Conservation (phyloP, 2,329 filamentous ascomycete species). For the Pseudopyricularia javanii region DNA sequence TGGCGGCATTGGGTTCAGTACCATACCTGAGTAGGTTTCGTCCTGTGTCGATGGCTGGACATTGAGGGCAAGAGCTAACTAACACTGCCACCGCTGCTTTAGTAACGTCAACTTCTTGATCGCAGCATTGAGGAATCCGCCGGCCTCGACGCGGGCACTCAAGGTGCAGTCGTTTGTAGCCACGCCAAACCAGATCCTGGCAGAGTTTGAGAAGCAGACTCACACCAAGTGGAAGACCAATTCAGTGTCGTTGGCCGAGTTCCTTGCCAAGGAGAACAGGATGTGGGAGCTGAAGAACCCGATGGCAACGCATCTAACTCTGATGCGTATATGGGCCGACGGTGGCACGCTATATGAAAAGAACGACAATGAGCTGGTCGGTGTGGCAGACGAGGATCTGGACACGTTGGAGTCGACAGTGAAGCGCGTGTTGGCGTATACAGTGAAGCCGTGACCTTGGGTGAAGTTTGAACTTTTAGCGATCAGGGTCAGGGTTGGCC, state of each 20-base stretch:
- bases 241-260: slow-evolving; percentile 36
- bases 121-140: slow-evolving; percentile 45
- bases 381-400: slow-evolving; percentile 29
- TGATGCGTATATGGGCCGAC: slow-evolving; percentile 60
- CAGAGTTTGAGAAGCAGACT: slow-evolving; percentile 58
- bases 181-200: slow-evolving; percentile 47
- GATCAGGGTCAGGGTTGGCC: not conserved
- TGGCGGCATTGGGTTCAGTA: slow-evolving; percentile 53
- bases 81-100: not conserved
- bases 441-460: not conserved
- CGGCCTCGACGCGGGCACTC: slow-evolving; percentile 39
- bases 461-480: not conserved
- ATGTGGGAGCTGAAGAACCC: slow-evolving; percentile 42
- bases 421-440: not conserved
- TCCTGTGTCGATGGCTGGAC: no score
- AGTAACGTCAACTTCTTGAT: slow-evolving; percentile 53
- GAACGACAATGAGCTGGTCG: slow-evolving; percentile 52
- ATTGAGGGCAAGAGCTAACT: not conserved
- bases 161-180: slow-evolving; percentile 62
- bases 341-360: slow-evolving; percentile 60
- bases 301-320: slow-evolving; percentile 40
- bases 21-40: slow-evolving; percentile 53
- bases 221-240: slow-evolving; percentile 37
- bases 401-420: slow-evolving; percentile 33
- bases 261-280: slow-evolving; percentile 45